Percentiles rank a stretch among this genome's conserved stretches.
These are phyloP conservation scores for Phylloporus arenicola DNA, from an alignment of 768 basidiomycete species.

Conservation along the genomic window DNA sequence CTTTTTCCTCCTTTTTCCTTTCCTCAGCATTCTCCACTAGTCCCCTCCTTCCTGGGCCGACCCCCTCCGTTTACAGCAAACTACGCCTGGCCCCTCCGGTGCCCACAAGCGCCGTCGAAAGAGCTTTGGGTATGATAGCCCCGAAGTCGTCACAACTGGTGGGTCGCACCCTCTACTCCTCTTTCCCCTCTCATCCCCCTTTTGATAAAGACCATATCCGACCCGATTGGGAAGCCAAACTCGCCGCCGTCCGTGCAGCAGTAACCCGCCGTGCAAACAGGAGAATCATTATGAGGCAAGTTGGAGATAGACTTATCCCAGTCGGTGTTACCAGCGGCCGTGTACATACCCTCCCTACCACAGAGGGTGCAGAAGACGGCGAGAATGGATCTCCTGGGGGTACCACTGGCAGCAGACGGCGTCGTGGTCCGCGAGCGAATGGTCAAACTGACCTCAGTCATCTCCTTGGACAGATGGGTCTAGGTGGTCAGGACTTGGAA, in stretches of 20 bases:
- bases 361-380: slow-evolving; percentile 47
- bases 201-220: slow-evolving; percentile 77
- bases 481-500: slow-evolving; percentile 86
- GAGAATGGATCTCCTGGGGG: slow-evolving; percentile 30
- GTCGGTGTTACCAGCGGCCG: slow-evolving; percentile 93
- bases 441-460: slow-evolving; percentile 59
- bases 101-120: slow-evolving; percentile 76
- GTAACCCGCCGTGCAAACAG: slow-evolving; percentile 93
- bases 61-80: slow-evolving; percentile 42
- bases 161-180: slow-evolving; percentile 18
- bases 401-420: slow-evolving; percentile 46
- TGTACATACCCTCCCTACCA: slow-evolving; percentile 57
- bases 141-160: slow-evolving; percentile 92
- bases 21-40: slow-evolving; percentile 20
- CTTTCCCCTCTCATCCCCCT: slow-evolving; percentile 7
- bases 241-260: slow-evolving; percentile 91
- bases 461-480: slow-evolving; percentile 53
- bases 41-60: slow-evolving; percentile 48
- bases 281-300: slow-evolving; percentile 96
- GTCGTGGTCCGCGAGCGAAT: slow-evolving; percentile 50
- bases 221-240: slow-evolving; percentile 96
- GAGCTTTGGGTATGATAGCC: slow-evolving; percentile 79
- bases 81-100: slow-evolving; percentile 34
- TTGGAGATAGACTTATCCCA: slow-evolving; percentile 94
- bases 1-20: neutral